Evolutionary conservation across 2,329 filamentous ascomycete species (phyloP).

Genomic region (Ascomycota sp.): DNA sequence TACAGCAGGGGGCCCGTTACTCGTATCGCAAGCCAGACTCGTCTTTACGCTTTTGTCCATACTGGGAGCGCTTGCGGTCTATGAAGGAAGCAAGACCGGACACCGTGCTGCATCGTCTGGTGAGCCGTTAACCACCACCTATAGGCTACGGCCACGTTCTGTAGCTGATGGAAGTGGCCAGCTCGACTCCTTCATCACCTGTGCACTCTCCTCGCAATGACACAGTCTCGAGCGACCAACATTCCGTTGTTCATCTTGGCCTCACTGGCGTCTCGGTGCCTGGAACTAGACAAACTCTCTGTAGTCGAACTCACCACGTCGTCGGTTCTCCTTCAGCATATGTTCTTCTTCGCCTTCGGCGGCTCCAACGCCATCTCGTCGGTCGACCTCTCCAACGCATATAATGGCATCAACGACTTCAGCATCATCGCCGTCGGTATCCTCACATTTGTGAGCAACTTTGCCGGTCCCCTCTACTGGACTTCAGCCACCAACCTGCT

Average conservation of each 20-base stretch:
- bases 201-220: conserved; percentile 60
- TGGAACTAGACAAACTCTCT: conserved; percentile 25
- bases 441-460: conserved; percentile 76
- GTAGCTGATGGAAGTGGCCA: conserved; percentile 3
- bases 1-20: conserved; percentile 19
- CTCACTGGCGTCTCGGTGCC: conserved; percentile 32
- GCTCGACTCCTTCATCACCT: conserved; percentile 42
- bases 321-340: conserved; percentile 57
- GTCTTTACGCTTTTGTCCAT: conserved; percentile 27
- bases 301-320: conserved; percentile 44
- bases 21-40: conserved; percentile 26
- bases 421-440: conserved; percentile 62
- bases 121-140: conserved; percentile 3
- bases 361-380: conserved; percentile 89
- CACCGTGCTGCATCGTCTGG: conserved; percentile 9
- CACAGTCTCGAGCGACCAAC: conserved; percentile 70
- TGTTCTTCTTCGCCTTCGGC: conserved; percentile 75
- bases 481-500: conserved; percentile 42
- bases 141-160: neutral
- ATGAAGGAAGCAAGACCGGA: conserved; percentile 14
- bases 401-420: conserved; percentile 76
- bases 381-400: conserved; percentile 84
- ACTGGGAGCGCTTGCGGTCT: conserved; percentile 17
- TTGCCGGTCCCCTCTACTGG: conserved; percentile 85
- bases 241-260: conserved; percentile 70